A percentile compares a stretch with the other conserved stretches of the same genome.
phyloP scores from a whole-genome alignment of 2,329 filamentous ascomycete species.

The Verticillium nubilum region DNA sequence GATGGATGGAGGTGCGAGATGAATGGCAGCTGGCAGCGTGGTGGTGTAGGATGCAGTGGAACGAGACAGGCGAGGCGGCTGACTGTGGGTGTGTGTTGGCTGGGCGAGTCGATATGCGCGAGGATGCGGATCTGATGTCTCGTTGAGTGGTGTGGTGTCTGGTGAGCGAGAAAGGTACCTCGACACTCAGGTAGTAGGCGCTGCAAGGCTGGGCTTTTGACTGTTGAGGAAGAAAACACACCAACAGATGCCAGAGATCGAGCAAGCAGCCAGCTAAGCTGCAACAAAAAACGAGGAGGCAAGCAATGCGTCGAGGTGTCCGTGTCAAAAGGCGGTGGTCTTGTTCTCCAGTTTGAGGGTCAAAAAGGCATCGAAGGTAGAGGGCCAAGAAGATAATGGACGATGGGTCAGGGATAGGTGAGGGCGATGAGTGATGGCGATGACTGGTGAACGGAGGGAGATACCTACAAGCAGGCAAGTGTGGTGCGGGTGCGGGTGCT shows the following conservation, averaged over 20 bases:
- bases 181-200: no score
- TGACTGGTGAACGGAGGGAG: neutral
- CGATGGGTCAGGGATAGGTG: no score
- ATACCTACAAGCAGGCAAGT: no score
- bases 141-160: neutral
- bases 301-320: neutral
- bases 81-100: neutral
- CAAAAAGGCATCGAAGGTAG: no score
- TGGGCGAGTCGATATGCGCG: neutral
- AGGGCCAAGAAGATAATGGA: neutral
- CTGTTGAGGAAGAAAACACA: neutral
- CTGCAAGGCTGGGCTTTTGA: neutral
- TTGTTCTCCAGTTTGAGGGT: neutral
- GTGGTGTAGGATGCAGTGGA: neutral
- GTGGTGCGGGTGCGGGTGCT: neutral
- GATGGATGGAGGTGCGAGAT: neutral
- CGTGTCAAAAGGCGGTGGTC: neutral
- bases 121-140: neutral
- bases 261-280: neutral
- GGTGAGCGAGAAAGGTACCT: no score
- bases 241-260: neutral
- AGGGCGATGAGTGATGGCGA: neutral
- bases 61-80: neutral
- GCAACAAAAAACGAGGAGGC: neutral
- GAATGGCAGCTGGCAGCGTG: neutral